Percentiles rank a stretch among this genome's conserved stretches.
phyloP scores from a whole-genome alignment of 202 grass and related monocot genomes.

The Cymbopogon flexuosus region DNA sequence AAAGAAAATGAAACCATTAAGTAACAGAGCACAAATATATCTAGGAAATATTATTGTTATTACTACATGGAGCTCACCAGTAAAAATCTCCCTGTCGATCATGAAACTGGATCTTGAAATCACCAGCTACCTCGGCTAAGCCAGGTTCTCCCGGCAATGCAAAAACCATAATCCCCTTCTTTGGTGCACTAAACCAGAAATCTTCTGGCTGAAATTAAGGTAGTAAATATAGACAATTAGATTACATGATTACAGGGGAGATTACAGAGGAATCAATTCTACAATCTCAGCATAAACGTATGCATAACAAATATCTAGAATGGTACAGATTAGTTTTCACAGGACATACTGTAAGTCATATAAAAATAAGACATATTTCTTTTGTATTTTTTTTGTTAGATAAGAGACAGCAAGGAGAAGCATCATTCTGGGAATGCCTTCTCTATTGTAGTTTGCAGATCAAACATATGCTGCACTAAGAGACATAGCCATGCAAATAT shows the following conservation, averaged over 20 bases:
- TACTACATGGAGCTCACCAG: slow-evolving; percentile 50
- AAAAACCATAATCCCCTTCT: slow-evolving; percentile 97
- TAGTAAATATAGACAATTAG: slow-evolving; percentile 18
- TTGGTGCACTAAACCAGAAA: slow-evolving; percentile 98
- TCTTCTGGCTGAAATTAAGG: slow-evolving; percentile 90
- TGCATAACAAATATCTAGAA: slow-evolving; percentile 6
- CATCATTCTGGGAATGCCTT: neutral
- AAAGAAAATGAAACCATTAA: slow-evolving; percentile 9
- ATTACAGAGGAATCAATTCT: slow-evolving; percentile 1
- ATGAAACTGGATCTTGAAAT: slow-evolving; percentile 98
- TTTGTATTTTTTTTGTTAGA: neutral
- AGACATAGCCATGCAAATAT: neutral
- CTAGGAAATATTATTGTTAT: slow-evolving; percentile 12
- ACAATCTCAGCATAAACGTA: neutral
- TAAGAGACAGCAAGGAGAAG: slow-evolving; percentile 12
- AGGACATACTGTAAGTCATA: neutral
- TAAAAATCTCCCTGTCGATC: slow-evolving; percentile 97
- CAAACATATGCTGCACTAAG: neutral
- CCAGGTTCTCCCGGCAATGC: slow-evolving; percentile 92
- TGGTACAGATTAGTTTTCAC: slow-evolving; percentile 11
- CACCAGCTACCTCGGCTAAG: slow-evolving; percentile 76
- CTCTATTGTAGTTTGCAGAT: neutral
- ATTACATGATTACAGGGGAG: slow-evolving; percentile 2
- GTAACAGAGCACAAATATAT: neutral
- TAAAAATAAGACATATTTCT: slow-evolving; percentile 10